phyloP scores from a whole-genome alignment of 768 basidiomycete species.

The Amanita rubescens region DNA sequence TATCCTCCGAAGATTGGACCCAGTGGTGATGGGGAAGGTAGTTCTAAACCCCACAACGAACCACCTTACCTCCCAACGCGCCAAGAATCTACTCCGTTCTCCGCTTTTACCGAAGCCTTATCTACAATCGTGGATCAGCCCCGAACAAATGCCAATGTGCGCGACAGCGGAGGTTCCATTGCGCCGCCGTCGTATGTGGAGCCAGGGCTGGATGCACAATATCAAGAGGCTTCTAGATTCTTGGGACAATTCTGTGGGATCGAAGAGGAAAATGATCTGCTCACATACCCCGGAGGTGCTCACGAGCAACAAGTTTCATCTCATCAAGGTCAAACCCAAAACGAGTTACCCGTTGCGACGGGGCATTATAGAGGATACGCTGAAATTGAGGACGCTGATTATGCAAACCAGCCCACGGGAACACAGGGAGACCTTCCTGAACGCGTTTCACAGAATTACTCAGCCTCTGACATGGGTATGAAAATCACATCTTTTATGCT shows the following conservation, averaged over 20 bases:
- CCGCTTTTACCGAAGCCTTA: slow-evolving; percentile 28
- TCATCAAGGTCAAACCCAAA: too few species aligned
- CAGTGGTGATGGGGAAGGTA: slow-evolving; percentile 14
- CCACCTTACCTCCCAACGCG: slow-evolving; percentile 16
- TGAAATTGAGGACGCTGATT: not conserved
- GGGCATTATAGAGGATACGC: not conserved
- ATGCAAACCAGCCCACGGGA: not conserved
- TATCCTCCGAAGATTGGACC: slow-evolving; percentile 36
- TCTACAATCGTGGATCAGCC: not conserved
- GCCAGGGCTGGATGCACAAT: slow-evolving; percentile 6
- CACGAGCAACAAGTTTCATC: not conserved
- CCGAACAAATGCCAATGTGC: not conserved
- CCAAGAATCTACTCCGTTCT: slow-evolving; percentile 25
- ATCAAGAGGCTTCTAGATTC: not conserved
- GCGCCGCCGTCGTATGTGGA: slow-evolving; percentile 14
- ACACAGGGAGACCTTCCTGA: not conserved
- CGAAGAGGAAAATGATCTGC: slow-evolving; percentile 21
- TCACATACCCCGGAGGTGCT: not conserved
- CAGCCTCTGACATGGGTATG: not conserved
- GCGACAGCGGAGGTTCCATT: not conserved
- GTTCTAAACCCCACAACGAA: slow-evolving; percentile 22
- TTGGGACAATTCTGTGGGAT: slow-evolving; percentile 24
- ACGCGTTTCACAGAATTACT: not conserved
- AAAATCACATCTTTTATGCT: not conserved
- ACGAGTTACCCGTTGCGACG: not conserved